phyloP scores from a whole-genome alignment of 306 rosid genomes.

The Cajanus cajan region DNA sequence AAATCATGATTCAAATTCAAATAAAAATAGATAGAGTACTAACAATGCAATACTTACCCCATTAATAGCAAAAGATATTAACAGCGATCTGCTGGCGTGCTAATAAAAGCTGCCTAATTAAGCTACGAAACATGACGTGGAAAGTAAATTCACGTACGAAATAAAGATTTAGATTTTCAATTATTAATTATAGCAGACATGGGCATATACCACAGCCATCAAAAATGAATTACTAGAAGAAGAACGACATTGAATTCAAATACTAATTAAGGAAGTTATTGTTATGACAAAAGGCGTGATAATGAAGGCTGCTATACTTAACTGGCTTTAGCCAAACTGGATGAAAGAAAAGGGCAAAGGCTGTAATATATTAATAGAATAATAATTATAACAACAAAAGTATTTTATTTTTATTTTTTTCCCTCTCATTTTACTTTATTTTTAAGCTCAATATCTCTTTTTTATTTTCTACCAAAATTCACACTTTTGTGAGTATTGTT shows the following conservation, averaged over 20 bases:
- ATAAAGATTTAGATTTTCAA: neutral
- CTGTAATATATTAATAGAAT: neutral
- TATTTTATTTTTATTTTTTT: too few relatives aligned
- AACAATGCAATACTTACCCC: neutral
- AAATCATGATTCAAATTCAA: neutral
- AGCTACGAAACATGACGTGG: conserved; percentile 14
- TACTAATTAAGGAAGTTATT: neutral
- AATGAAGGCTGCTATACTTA: conserved; percentile 5
- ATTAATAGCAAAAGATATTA: neutral
- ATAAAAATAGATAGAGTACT: neutral
- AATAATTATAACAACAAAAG: too few relatives aligned
- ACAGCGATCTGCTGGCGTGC: neutral
- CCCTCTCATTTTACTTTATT: too few relatives aligned
- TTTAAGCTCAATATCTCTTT: too few relatives aligned
- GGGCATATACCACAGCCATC: neutral
- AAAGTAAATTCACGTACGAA: neutral
- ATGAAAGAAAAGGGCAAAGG: neutral
- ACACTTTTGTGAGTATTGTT: too few relatives aligned
- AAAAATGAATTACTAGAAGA: conserved; percentile 12
- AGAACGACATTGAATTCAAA: conserved; percentile 23
- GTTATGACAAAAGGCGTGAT: neutral
- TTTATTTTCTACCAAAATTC: too few relatives aligned
- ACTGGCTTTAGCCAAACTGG: neutral
- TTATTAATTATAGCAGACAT: conserved; percentile 14
- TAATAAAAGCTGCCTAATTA: neutral